These are phyloP conservation scores for Staphylotrichum tortipilum DNA, from an alignment of 495 filamentous ascomycete species.

Conservation along the genomic window DNA sequence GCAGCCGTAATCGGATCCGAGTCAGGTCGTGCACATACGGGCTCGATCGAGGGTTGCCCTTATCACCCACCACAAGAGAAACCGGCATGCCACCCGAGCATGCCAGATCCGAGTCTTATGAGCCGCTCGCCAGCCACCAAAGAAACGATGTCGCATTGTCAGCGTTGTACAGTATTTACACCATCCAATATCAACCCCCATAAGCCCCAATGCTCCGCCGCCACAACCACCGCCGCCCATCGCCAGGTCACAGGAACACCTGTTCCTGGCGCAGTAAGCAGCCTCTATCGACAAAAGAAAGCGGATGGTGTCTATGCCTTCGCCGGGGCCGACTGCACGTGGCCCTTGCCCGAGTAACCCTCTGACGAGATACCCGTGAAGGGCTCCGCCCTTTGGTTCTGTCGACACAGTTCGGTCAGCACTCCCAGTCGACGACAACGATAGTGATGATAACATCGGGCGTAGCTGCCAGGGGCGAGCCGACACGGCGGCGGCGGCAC, in stretches of 20 bases:
- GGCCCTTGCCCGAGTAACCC: constrained; percentile 71
- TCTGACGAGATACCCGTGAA: constrained; percentile 77
- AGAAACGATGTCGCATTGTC: constrained; percentile 26
- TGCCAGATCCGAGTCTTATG: too few species aligned
- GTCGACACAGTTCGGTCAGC: not conserved
- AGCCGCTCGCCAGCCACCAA: not conserved
- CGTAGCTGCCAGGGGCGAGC: too few species aligned
- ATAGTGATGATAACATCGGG: too few species aligned
- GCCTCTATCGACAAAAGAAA: constrained; percentile 36
- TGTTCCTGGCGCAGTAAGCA: constrained; percentile 4
- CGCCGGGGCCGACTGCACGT: constrained; percentile 60
- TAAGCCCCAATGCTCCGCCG: constrained; percentile 11
- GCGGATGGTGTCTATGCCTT: constrained; percentile 25
- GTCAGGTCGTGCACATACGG: too few species aligned
- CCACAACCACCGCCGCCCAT: constrained; percentile 1
- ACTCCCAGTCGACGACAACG: too few species aligned
- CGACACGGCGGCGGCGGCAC: too few species aligned
- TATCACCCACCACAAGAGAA: too few species aligned
- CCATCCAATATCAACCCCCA: constrained; percentile 10
- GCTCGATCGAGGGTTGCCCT: too few species aligned
- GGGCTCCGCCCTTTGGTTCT: constrained; percentile 82
- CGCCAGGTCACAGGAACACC: constrained; percentile 12
- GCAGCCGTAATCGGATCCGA: too few species aligned
- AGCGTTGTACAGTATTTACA: constrained; percentile 37
- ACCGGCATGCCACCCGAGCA: too few species aligned